Evolutionary conservation across 1,284 basidiomycete genomes (phyloP).

Genomic region (Wolfiporia cocos): DNA sequence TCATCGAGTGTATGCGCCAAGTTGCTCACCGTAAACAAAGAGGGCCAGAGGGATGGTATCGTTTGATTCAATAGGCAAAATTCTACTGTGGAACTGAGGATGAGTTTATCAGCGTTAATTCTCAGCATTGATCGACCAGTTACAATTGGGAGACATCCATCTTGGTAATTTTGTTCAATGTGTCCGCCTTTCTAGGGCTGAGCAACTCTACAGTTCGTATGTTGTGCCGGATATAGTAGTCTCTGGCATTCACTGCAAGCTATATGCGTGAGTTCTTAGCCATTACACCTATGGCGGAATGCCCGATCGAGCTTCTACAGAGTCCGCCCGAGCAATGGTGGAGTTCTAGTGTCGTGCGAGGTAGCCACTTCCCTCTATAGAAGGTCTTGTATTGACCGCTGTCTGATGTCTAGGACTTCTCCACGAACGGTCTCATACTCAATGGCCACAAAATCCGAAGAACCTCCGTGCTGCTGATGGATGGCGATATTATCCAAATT

Average conservation of each 20-base stretch:
- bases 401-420: slow-evolving; percentile 49
- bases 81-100: slow-evolving; percentile 1
- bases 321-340: slow-evolving; percentile 63
- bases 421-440: slow-evolving; percentile 70
- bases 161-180: slow-evolving; percentile 10
- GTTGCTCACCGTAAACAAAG: slow-evolving; percentile 45
- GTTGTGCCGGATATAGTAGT: slow-evolving; percentile 46
- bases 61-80: neutral
- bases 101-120: slow-evolving; percentile 23
- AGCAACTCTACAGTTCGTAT: slow-evolving; percentile 33
- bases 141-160: slow-evolving; percentile 58
- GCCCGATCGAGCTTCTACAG: slow-evolving; percentile 29
- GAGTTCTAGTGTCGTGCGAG: slow-evolving; percentile 71
- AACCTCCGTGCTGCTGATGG: slow-evolving; percentile 61
- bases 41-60: slow-evolving; percentile 57
- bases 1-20: slow-evolving; percentile 55
- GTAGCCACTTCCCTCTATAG: slow-evolving; percentile 28
- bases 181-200: neutral
- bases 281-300: neutral
- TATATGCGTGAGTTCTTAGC: slow-evolving; percentile 55
- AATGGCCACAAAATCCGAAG: slow-evolving; percentile 66
- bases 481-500: slow-evolving; percentile 65
- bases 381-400: neutral
- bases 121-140: slow-evolving; percentile 56
- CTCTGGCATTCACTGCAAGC: slow-evolving; percentile 67